These are phyloP conservation scores for Cryphonectria japonica DNA, from an alignment of 2,329 filamentous ascomycete genomes.

Conservation along the genomic window DNA sequence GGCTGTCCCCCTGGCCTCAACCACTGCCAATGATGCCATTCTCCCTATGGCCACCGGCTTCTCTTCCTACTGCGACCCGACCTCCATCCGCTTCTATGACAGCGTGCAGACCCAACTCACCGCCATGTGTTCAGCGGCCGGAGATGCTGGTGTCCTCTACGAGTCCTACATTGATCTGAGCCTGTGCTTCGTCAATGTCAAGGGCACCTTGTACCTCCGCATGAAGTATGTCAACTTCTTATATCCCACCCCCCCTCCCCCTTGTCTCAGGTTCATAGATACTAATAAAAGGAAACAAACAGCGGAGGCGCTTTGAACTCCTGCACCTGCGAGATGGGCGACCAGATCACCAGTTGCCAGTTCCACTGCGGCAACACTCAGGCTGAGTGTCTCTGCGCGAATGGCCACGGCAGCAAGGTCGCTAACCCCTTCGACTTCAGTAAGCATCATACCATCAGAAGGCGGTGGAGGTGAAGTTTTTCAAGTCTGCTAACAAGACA, in stretches of 20 bases:
- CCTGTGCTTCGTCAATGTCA: conserved; percentile 10
- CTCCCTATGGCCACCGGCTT: not conserved
- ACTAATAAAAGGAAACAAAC: not conserved
- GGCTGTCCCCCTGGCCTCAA: not conserved
- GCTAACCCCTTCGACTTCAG: not conserved
- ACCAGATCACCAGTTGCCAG: not conserved
- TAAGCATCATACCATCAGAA: not conserved
- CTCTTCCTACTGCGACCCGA: conserved; percentile 8
- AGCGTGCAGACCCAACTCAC: not conserved
- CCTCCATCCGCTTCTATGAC: not conserved
- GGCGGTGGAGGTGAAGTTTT: no score
- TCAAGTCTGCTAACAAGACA: not conserved
- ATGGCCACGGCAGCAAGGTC: not conserved
- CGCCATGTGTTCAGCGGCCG: conserved; percentile 6
- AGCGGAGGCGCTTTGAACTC: conserved; percentile 4
- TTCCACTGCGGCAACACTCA: not conserved
- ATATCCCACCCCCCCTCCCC: no score
- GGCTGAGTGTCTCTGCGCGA: conserved; percentile 7
- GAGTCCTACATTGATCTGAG: conserved; percentile 10
- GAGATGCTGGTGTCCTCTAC: not conserved
- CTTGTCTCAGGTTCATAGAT: not conserved
- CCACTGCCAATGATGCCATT: not conserved
- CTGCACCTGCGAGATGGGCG: conserved; percentile 2
- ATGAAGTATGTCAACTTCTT: not conserved
- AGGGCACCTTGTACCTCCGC: not conserved